Base-by-base conservation (phyloP, 768 basidiomycete genomes). In the Panus rudis region DNA sequence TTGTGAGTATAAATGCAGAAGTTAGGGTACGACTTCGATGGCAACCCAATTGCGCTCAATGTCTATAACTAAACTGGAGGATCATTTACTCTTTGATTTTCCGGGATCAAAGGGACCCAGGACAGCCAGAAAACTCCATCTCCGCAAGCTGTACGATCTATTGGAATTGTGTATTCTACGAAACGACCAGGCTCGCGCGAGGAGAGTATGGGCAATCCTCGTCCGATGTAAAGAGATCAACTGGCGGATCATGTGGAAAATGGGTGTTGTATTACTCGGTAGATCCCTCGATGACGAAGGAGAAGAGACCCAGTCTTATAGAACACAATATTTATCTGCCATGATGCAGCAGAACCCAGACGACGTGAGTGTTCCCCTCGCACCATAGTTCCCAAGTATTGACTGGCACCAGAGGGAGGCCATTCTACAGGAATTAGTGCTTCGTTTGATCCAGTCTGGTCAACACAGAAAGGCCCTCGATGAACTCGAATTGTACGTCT, bases 401-500 rank as follows among this genome's bases (percentile, higher is more conserved):
- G 21, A 17, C 8, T 7, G 8, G 21, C 33, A 20, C 16, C 53
- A 94, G 92, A 78, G 77, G 53, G 84, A 89, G 61, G 49, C 63
- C 20, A 79, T 94, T 31, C 67, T 96, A 8, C 76, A 78, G 52
- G 90, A 93, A 56, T 63, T 93, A 3, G 65, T 85, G 8, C 70
- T 91, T 20, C 69, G 77, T 24, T 67, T 92, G 17, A 77, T 92
- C 43, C 52, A 73, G 16, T 59, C 69, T 16, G 72, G 68, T 4
- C 71, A 70, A 54, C 70, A 84, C 52, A 70, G 71, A 43, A 78
- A 82, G 41, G 92, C 92, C 1, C 64, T 92, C 42, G 84, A 90
- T 47, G 88, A 96, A 57, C 65, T 94, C 11, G 88, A 92, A 57
- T 71, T 92, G 89, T 92, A 63, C 50, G 76, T 62, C 14, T 33